phyloP scores from a whole-genome alignment of 1,139 yeast genomes.

The Saccharomycopsis hybrid region DNA sequence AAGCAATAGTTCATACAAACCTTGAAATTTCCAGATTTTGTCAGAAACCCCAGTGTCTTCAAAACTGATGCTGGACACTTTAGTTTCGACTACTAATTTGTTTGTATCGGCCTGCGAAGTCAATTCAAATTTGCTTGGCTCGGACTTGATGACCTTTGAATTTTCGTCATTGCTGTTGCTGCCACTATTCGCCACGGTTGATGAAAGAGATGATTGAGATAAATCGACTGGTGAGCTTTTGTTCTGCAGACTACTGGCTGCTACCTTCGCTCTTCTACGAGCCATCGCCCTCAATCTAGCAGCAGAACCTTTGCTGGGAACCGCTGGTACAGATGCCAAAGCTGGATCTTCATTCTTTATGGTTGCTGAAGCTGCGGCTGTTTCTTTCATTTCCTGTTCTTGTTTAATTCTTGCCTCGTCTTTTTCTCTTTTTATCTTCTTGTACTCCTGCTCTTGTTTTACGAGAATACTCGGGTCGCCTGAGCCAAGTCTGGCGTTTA shows the following conservation, averaged over 20 bases:
- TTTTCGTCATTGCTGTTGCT: constrained; percentile 29
- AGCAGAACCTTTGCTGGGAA: constrained; percentile 20
- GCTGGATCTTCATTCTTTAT: too few species aligned
- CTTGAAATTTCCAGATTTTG: constrained; percentile 91
- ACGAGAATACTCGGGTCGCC: constrained; percentile 32
- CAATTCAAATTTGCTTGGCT: constrained; percentile 41
- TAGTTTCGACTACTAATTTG: constrained; percentile 78
- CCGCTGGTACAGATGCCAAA: too few species aligned
- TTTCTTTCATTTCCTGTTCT: constrained; percentile 12
- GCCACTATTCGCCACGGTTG: constrained; percentile 37
- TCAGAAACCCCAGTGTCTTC: constrained; percentile 75
- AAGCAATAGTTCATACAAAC: constrained; percentile 81
- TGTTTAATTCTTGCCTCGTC: constrained; percentile 4
- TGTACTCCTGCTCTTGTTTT: constrained; percentile 19
- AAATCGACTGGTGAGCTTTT: constrained; percentile 54
- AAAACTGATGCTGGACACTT: constrained; percentile 43
- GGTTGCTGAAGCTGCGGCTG: constrained; percentile 21
- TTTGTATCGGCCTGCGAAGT: constrained; percentile 79
- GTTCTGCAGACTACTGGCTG: constrained; percentile 45
- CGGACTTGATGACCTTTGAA: constrained; percentile 20
- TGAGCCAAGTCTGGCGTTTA: constrained; percentile 35
- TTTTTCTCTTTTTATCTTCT: constrained; percentile 27
- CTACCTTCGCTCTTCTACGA: constrained; percentile 79
- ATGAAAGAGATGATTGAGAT: constrained; percentile 68
- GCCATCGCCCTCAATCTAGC: constrained; percentile 94